A percentile compares a stretch with the other conserved stretches of the same genome.
Conservation (phyloP, 495 filamentous ascomycete genomes). For the Annulohypoxylon maeteangense region DNA sequence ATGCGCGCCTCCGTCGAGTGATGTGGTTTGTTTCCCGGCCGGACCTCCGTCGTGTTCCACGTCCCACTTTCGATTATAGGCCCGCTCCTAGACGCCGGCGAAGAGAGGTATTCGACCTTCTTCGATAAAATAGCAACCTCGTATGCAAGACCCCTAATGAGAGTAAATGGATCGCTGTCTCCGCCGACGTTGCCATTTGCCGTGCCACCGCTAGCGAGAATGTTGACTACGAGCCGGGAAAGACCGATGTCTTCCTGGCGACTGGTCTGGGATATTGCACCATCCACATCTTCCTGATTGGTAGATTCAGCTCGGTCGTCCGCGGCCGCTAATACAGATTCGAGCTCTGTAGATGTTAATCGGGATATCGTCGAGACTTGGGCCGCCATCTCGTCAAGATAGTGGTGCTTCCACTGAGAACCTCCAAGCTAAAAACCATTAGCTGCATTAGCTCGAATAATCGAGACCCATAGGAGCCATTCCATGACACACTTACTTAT, state of each 20-base stretch:
- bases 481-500: background rate
- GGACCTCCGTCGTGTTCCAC: conserved; percentile 10
- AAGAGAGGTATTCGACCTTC: background rate
- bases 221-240: background rate
- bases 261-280: background rate
- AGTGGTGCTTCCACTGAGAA: background rate
- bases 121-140: background rate
- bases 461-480: background rate
- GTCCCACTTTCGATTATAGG: background rate
- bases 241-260: background rate
- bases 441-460: background rate
- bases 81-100: background rate
- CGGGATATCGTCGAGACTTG: background rate
- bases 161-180: background rate
- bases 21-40: background rate
- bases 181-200: background rate
- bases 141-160: background rate
- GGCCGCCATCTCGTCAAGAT: background rate
- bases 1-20: background rate
- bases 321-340: background rate
- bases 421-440: background rate
- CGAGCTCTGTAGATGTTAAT: background rate
- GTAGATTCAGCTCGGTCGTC: background rate
- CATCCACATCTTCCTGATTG: background rate
- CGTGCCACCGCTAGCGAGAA: background rate